Conservation (phyloP, 2,329 filamentous ascomycete genomes). For the Chrysoporthe austroafricana region DNA sequence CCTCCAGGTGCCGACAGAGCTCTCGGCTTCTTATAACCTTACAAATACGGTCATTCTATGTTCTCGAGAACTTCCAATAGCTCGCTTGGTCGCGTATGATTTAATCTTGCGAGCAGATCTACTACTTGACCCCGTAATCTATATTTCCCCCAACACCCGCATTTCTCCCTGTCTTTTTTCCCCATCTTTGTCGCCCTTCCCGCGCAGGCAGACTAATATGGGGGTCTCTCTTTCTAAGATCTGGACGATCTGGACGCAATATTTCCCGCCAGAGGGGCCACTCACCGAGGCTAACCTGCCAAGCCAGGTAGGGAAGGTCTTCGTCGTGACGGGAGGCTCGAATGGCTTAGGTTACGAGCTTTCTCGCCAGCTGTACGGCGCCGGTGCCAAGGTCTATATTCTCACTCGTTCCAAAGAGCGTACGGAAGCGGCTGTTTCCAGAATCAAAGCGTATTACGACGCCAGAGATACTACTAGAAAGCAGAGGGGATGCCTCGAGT, state of each 20-base stretch:
- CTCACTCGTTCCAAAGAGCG: constrained; percentile 43
- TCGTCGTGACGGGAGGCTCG: constrained; percentile 50
- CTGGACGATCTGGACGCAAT: constrained; percentile 30
- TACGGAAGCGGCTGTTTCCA: constrained; percentile 29
- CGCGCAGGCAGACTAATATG: constrained; percentile 6
- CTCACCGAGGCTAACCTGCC: constrained; percentile 30
- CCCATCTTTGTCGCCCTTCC: background rate
- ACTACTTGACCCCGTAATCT: no score
- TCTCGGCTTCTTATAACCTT: background rate
- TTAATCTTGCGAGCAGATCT: background rate
- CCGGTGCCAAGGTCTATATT: constrained; percentile 55
- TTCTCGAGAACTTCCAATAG: background rate
- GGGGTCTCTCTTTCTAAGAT: constrained; percentile 19
- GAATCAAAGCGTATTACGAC: constrained; percentile 29
- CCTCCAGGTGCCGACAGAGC: background rate
- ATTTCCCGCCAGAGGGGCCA: constrained; percentile 31
- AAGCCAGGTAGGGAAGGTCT: constrained; percentile 32
- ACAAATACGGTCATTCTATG: background rate
- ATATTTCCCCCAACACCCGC: no score
- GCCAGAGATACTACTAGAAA: constrained; percentile 1
- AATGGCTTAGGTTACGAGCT: constrained; percentile 50
- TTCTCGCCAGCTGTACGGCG: constrained; percentile 52
- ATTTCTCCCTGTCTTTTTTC: background rate
- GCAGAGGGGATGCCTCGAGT: constrained; percentile 27
- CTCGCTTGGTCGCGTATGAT: background rate